Conservation (phyloP, 23 red algal genomes). For the Gracilaria domingensis region DNA sequence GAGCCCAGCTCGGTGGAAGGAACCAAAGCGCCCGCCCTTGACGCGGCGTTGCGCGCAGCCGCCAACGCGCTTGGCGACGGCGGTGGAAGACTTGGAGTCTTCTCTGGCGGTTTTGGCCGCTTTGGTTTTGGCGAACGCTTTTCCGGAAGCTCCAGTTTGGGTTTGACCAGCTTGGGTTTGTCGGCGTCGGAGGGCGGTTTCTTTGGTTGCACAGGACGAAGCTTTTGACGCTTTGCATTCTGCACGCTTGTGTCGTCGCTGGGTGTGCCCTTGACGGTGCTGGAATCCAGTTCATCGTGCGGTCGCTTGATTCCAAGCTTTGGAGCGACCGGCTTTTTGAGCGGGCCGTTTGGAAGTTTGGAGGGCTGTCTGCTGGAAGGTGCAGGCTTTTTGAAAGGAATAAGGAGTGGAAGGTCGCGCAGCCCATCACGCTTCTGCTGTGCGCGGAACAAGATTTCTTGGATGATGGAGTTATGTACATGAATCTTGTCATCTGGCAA, state of each 20-base stretch:
- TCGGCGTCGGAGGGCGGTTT: neutral
- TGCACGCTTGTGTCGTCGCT: slow-evolving; percentile 14
- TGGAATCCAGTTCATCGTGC: neutral
- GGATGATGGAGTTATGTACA: slow-evolving; percentile 74
- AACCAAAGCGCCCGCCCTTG: neutral
- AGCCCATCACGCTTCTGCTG: slow-evolving; percentile 57
- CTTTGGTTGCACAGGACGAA: neutral
- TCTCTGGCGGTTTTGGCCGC: slow-evolving; percentile 24
- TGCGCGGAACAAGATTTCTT: slow-evolving; percentile 49
- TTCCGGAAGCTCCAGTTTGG: slow-evolving; percentile 2
- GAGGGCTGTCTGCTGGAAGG: neutral
- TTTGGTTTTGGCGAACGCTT: slow-evolving; percentile 17
- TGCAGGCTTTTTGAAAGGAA: slow-evolving; percentile 19
- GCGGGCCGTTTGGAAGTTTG: slow-evolving; percentile 1
- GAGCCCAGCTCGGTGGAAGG: slow-evolving; percentile 5
- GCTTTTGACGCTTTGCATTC: neutral
- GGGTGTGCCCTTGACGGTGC: slow-evolving; percentile 11
- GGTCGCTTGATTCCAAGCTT: slow-evolving; percentile 20
- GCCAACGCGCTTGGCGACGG: slow-evolving; percentile 2
- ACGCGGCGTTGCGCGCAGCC: neutral
- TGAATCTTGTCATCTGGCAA: slow-evolving; percentile 69
- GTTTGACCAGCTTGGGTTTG: slow-evolving; percentile 2
- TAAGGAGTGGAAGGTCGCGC: slow-evolving; percentile 59
- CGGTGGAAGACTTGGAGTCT: slow-evolving; percentile 29
- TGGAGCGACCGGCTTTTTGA: neutral